A percentile compares a stretch with the other conserved stretches of the same genome.
Evolutionary conservation across 1,284 basidiomycete species (phyloP).

Genomic region (Ustilago sp.): DNA sequence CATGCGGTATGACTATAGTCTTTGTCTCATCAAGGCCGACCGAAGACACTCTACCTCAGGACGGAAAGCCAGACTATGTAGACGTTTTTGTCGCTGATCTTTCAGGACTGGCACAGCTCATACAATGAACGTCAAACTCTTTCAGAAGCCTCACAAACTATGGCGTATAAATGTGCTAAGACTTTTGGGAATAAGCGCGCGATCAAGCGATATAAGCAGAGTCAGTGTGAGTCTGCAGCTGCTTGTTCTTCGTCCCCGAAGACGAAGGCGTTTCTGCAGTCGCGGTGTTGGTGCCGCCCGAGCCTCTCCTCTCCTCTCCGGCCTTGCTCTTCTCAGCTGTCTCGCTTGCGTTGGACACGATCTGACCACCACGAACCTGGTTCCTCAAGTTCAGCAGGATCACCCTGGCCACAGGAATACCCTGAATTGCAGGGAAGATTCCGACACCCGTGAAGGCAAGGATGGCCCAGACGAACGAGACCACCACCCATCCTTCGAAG

Average conservation of each 20-base stretch:
- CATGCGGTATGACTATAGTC: slow-evolving; percentile 39
- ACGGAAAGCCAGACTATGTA: slow-evolving; percentile 37
- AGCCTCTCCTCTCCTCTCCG: slow-evolving; percentile 7
- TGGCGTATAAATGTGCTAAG: background rate
- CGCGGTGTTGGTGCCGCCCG: background rate
- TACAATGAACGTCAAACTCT: background rate
- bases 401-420: slow-evolving; percentile 47
- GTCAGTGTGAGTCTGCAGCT: slow-evolving; percentile 3
- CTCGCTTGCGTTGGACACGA: background rate
- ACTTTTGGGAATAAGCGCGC: background rate
- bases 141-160: background rate
- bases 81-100: slow-evolving; percentile 34
- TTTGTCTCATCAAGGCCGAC: slow-evolving; percentile 36
- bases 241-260: slow-evolving; percentile 3
- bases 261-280: slow-evolving; percentile 1
- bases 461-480: slow-evolving; percentile 63
- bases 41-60: slow-evolving; percentile 25
- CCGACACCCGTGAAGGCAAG: slow-evolving; percentile 58
- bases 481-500: slow-evolving; percentile 66
- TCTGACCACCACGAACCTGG: slow-evolving; percentile 6
- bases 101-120: slow-evolving; percentile 22
- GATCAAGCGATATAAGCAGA: slow-evolving; percentile 20
- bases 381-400: slow-evolving; percentile 30
- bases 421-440: slow-evolving; percentile 59
- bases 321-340: background rate